Conservation (phyloP, 768 basidiomycete species). For the Cytidiella melzeri region DNA sequence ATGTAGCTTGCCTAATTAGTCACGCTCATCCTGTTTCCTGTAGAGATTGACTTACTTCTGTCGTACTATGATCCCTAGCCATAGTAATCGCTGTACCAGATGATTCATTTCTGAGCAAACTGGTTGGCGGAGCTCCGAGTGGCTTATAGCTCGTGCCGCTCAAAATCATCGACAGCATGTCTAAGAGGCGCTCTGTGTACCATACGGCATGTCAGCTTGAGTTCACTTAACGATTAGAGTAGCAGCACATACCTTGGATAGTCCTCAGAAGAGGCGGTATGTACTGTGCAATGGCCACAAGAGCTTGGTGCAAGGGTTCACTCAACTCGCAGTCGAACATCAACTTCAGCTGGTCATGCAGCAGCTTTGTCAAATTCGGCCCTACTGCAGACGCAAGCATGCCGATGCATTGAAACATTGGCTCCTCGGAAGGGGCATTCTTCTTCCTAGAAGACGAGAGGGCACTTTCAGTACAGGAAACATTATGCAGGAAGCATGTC, state of each 20-base stretch:
- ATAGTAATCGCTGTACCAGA: constrained; percentile 31
- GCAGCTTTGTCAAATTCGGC: constrained; percentile 88
- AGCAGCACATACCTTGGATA: constrained; percentile 68
- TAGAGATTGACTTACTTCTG: constrained; percentile 38
- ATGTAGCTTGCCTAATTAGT: no score
- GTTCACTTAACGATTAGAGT: background rate
- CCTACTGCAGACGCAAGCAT: constrained; percentile 96
- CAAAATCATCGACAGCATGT: constrained; percentile 74
- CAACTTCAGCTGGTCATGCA: constrained; percentile 94
- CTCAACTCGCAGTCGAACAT: constrained; percentile 95
- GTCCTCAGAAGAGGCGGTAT: constrained; percentile 89
- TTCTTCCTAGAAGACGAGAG: constrained; percentile 71
- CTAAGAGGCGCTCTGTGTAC: constrained; percentile 75
- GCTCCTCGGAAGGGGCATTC: constrained; percentile 89
- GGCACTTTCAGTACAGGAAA: no score
- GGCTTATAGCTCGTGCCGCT: constrained; percentile 83
- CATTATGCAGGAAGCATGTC: no score
- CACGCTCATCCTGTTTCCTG: no score
- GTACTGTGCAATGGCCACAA: constrained; percentile 76
- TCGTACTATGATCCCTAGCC: constrained; percentile 42
- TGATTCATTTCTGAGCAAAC: constrained; percentile 42
- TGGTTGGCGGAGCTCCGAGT: constrained; percentile 72
- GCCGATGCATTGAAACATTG: constrained; percentile 95
- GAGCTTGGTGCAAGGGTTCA: constrained; percentile 79
- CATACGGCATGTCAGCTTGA: background rate